phyloP scores from a whole-genome alignment of 192 early-diverging fungal genomes.

The Fimicolochytrium jonesii region DNA sequence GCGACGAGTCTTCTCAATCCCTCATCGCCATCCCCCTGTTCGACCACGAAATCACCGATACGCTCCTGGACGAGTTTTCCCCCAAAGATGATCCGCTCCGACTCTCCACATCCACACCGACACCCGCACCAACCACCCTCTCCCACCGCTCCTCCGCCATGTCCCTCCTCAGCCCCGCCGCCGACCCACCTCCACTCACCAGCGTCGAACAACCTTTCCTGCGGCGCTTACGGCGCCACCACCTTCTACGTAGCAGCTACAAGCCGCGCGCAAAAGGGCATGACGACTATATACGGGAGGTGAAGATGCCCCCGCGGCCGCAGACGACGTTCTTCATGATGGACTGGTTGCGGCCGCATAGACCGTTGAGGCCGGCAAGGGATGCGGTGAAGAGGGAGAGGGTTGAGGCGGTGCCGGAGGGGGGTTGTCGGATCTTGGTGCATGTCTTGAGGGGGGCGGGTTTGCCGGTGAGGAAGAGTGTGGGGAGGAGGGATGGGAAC shows the following conservation, averaged over 20 bases:
- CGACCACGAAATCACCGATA: too few relatives aligned
- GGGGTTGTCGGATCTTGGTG: constrained; percentile 40
- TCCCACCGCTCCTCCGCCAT: background rate
- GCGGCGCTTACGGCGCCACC: constrained; percentile 46
- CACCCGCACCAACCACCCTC: too few relatives aligned
- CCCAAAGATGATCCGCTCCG: too few relatives aligned
- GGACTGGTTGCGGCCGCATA: constrained; percentile 29
- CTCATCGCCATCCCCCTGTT: too few relatives aligned
- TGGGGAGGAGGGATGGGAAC: too few relatives aligned
- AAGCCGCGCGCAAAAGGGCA: constrained; percentile 33
- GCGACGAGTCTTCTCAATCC: too few relatives aligned
- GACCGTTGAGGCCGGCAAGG: constrained; percentile 43
- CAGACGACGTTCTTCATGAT: constrained; percentile 20
- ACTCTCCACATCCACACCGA: too few relatives aligned
- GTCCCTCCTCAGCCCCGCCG: background rate
- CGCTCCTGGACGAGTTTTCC: too few relatives aligned
- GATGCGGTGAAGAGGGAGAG: constrained; percentile 10
- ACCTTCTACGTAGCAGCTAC: constrained; percentile 36
- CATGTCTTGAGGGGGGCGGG: constrained; percentile 43
- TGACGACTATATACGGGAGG: constrained; percentile 49
- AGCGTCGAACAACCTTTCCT: constrained; percentile 15
- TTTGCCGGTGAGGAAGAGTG: constrained; percentile 39
- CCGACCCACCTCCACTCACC: background rate
- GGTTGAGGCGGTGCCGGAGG: constrained; percentile 26
- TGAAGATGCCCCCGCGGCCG: constrained; percentile 23